Base-by-base conservation (phyloP, 2,329 filamentous ascomycete genomes). In the Clonostachys rosea region DNA sequence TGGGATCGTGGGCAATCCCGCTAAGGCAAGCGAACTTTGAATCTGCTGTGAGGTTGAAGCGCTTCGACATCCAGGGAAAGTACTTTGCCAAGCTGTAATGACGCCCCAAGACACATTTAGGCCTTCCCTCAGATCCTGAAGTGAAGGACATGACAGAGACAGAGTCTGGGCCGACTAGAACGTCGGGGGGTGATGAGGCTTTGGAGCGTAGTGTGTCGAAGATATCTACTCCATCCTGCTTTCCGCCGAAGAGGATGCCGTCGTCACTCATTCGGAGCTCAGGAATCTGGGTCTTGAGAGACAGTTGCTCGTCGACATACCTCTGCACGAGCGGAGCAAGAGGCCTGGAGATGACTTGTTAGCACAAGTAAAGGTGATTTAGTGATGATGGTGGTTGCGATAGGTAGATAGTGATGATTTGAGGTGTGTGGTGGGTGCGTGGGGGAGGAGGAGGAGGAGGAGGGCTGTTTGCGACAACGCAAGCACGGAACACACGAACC, bases 11-110 rank as follows among this genome's bases (percentile, higher is more conserved):
- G 4, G 88, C 87, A 57, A 96, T 95, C 42, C 91, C 91, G 43
- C 81, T 87, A 8, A 96, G 75, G 72, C 91, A 84, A 4, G 91
- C 90, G 60, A 95, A 96, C 52, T 78, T 80, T 61, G 85, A 85
- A 40, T 89, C 77, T 9, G 83, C 75, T 1, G 81, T 84, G 43
- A 95, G 75, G 43, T 82, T 74, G 64, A 97, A 97, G 3, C 74
- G 82, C 67, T 94, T 71, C 0, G 89, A 83, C 92, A 97, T 97
- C 91, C 91, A 97, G 17, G 85, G 83, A 61, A 92, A 95, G 70
- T 96, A 97, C 57, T 87, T 84, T 2, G 90, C 81, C 50, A 97
- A 72, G 44, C 83, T 87, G 69, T 87, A 97, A 67, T 97, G 92
- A 13, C 92, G 80, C 1, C 92, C 91, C 47, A 84, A 78, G 12